A percentile compares a stretch with the other conserved stretches of the same genome.
Conservation (phyloP, 148 eudicot genomes). For the Rhododendron ovatum region DNA sequence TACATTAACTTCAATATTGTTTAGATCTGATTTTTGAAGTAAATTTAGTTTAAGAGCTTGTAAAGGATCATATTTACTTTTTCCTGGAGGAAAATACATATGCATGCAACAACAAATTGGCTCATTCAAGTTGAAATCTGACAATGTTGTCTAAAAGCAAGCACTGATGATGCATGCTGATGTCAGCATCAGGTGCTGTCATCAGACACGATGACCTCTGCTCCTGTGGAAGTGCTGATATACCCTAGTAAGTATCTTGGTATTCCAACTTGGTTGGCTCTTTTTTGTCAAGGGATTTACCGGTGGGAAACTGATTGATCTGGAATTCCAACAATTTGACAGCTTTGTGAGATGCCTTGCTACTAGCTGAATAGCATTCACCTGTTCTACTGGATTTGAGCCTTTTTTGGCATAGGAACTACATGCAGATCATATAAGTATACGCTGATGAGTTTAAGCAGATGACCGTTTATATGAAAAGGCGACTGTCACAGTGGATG, state of each 20-base stretch:
- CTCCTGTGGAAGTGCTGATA: background rate
- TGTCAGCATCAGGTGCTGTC: background rate
- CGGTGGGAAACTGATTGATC: background rate
- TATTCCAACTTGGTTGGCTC: background rate
- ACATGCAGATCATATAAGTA: background rate
- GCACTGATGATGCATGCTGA: background rate
- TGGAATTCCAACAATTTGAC: background rate
- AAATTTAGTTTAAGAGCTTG: background rate
- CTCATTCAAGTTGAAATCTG: background rate
- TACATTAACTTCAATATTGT: background rate
- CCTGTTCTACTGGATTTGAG: background rate
- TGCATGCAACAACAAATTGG: background rate
- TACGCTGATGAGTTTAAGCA: background rate
- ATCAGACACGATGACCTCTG: background rate
- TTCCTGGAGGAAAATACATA: background rate
- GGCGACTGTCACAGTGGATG: background rate
- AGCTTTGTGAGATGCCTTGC: background rate
- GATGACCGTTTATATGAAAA: background rate
- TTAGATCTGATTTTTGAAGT: background rate
- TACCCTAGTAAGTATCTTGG: background rate
- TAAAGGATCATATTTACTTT: background rate
- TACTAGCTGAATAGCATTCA: background rate
- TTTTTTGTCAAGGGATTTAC: background rate
- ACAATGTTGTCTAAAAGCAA: background rate
- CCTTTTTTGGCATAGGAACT: background rate